phyloP scores from a whole-genome alignment of 257 asterid genomes.

The Solanum etuberosum region DNA sequence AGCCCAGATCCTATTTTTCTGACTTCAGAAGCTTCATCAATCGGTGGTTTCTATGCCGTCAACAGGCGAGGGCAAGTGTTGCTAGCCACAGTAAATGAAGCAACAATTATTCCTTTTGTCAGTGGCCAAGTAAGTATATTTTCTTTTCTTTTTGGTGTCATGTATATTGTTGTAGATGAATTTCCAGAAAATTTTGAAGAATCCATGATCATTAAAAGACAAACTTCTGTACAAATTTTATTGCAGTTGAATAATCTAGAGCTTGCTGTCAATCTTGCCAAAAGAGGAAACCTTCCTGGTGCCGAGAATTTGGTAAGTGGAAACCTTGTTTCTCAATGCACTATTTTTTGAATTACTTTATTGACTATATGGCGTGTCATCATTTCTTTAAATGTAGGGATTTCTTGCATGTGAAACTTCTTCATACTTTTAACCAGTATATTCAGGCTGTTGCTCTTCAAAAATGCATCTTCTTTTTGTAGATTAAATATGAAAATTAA shows the following conservation, averaged over 20 bases:
- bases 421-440: neutral
- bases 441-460: neutral
- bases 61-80: conserved; percentile 97
- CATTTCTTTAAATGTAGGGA: neutral
- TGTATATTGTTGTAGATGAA: neutral
- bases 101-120: conserved; percentile 86
- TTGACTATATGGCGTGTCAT: neutral
- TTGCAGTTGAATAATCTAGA: conserved; percentile 89
- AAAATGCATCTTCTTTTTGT: neutral
- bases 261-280: conserved; percentile 99
- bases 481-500: neutral
- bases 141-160: neutral
- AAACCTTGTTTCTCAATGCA: neutral
- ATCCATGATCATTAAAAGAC: neutral
- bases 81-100: conserved; percentile 92
- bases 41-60: conserved; percentile 94
- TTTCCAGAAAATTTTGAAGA: neutral
- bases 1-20: conserved; percentile 98
- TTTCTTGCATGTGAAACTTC: neutral
- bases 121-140: conserved; percentile 77
- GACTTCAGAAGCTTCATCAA: conserved; percentile 88
- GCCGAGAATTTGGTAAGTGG: conserved; percentile 91
- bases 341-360: neutral
- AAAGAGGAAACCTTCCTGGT: conserved; percentile 98
- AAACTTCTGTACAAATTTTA: neutral